phyloP scores from a whole-genome alignment of 768 basidiomycete species.

The Mycena haematopus region DNA sequence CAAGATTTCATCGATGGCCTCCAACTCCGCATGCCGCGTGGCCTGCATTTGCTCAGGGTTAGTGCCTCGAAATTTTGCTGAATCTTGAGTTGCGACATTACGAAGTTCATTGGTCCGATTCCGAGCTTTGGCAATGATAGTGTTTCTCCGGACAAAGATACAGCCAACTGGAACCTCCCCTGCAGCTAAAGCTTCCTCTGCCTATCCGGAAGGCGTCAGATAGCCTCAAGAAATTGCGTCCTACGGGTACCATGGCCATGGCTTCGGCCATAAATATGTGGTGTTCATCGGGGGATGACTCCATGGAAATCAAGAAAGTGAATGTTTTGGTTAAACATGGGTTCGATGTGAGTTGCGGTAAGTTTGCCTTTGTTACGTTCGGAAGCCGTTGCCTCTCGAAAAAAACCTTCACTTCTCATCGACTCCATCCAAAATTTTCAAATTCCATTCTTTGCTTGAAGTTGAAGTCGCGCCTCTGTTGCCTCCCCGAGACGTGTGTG shows the following conservation, averaged over 20 bases:
- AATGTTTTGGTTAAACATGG: too few relatives aligned
- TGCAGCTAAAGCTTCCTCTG: slow-evolving; percentile 83
- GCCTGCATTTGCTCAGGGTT: slow-evolving; percentile 59
- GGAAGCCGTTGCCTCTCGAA: background rate
- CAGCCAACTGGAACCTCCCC: slow-evolving; percentile 97
- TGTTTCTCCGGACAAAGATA: slow-evolving; percentile 84
- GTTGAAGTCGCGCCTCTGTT: too few relatives aligned
- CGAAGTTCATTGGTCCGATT: slow-evolving; percentile 94
- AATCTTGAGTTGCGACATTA: slow-evolving; percentile 60
- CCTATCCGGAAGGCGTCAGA: slow-evolving; percentile 48
- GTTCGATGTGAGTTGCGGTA: too few relatives aligned
- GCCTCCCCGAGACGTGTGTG: too few relatives aligned
- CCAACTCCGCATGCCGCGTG: slow-evolving; percentile 96
- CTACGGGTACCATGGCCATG: slow-evolving; percentile 69
- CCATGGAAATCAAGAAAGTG: slow-evolving; percentile 6
- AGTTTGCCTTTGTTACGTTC: background rate
- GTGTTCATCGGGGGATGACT: background rate
- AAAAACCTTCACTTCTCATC: too few relatives aligned
- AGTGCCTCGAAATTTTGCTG: slow-evolving; percentile 11
- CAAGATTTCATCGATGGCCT: slow-evolving; percentile 91
- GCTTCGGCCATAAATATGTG: slow-evolving; percentile 70
- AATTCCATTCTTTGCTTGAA: too few relatives aligned
- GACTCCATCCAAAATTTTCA: background rate
- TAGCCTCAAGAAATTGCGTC: slow-evolving; percentile 3
- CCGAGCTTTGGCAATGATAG: slow-evolving; percentile 82